Evolutionary conservation across 305 asterid genomes (phyloP).

Genomic region (Rubia balearica): DNA sequence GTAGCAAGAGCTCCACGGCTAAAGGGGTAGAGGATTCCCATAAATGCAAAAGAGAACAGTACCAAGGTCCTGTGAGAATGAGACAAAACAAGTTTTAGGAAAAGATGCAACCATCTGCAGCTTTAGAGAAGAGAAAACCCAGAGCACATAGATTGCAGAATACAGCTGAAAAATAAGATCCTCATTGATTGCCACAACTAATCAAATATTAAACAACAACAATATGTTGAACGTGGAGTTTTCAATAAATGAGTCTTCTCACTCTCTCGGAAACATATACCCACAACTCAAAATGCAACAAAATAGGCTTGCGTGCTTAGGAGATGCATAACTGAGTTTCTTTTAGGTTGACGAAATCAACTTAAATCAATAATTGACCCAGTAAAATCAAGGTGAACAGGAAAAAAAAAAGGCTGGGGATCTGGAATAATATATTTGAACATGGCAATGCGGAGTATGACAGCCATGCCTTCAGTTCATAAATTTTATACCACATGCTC

Average conservation of each 20-base stretch:
- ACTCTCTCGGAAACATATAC: neutral
- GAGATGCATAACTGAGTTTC: neutral
- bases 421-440: neutral
- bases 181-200: neutral
- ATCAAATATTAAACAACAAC: neutral
- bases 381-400: neutral
- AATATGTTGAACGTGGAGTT: neutral
- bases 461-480: neutral
- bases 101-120: neutral
- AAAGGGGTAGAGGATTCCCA: constrained; percentile 65
- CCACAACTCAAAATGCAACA: neutral
- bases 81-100: constrained; percentile 4
- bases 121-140: neutral
- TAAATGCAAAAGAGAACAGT: constrained; percentile 49
- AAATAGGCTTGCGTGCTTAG: neutral
- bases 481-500: neutral
- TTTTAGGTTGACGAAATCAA: neutral
- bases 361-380: neutral
- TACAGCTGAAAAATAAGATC: neutral
- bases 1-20: constrained; percentile 61
- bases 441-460: neutral
- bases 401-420: neutral
- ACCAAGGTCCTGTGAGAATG: constrained; percentile 47
- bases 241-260: neutral
- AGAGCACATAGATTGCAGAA: constrained; percentile 3